A percentile compares a stretch with the other conserved stretches of the same genome.
Conservation (phyloP, 2,329 filamentous ascomycete species). For the Acephala macrosclerotiorum region DNA sequence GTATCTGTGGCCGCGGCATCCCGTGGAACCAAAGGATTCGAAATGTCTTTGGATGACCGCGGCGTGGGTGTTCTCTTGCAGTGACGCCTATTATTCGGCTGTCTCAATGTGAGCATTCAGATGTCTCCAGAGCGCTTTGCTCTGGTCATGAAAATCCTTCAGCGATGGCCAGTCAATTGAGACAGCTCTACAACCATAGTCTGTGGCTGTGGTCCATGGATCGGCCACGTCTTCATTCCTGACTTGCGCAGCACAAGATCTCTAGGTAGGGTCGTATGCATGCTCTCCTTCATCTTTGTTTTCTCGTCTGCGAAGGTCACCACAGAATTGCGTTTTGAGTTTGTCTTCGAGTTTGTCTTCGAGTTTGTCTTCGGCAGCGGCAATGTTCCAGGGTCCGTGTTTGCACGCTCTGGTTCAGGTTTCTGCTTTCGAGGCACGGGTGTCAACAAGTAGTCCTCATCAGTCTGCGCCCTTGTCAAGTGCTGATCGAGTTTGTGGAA, state of each 20-base stretch:
- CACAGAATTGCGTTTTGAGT: constrained; percentile 16
- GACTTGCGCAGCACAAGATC: constrained; percentile 15
- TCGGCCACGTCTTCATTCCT: constrained; percentile 3
- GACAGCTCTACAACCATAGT: background rate
- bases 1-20: too few species aligned
- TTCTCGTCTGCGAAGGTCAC: constrained; percentile 1
- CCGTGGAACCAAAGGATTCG: too few species aligned
- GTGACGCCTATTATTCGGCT: too few species aligned
- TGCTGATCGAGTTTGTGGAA: constrained; percentile 7
- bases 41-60: too few species aligned
- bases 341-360: constrained; percentile 11
- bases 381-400: constrained; percentile 4
- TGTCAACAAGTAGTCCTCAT: constrained; percentile 30
- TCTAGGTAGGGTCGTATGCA: constrained; percentile 2
- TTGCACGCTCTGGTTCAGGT: constrained; percentile 11
- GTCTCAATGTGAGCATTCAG: background rate
- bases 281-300: background rate
- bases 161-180: background rate
- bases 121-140: background rate
- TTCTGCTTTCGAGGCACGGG: constrained; percentile 10
- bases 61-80: background rate
- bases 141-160: background rate
- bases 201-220: background rate
- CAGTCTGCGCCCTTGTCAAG: constrained; percentile 3
- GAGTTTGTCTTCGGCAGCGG: background rate